Evolutionary conservation across 257 asterid genomes (phyloP), one percentile per base, ranked within the genome.

Genomic region (Nicotiana attenuata): DNA sequence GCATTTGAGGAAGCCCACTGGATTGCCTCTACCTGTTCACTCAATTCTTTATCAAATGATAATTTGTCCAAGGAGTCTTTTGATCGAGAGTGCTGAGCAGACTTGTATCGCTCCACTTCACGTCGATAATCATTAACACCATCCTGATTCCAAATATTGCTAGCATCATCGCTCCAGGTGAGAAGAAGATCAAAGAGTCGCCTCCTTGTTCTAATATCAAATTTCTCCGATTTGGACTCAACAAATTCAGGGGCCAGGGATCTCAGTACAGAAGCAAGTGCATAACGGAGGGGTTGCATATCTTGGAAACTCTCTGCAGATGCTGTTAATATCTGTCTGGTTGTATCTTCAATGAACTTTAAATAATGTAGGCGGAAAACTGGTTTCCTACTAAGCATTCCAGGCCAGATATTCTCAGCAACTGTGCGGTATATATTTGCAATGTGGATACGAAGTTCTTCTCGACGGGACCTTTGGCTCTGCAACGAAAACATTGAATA

Each of bases 1-100:
- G 99, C 98, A 83, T 94, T 93, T 97, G 94, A 92, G 82, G 98
- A 92, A 71, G 98, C 97, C 98, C 98, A 94, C 83, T 96, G 99
- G 86, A 96, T 94, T 82, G 98, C 98, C 88, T 96, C 99, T 31
- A 96, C 97, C 91, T 96, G 99, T 87, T 96, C 99, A 69, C 91
- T 81, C 89, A 96, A 81, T 85, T 96, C 99, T 85, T 91, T 94
- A 87, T 96, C 99, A 84, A 96, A 96, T 81, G 99, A 92, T 81
- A 96, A 90, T 86, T 93, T 94, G 85, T 96, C 99, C 7, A 92
- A 85, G 16, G 99, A 96, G 87, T 96, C 98, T 83, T 96, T 96
- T 52, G 99, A 96, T 66, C 99, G 90, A 85, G 93, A 87, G 84
- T 94, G 99, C 88, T 96, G 99, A 81, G 93, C 87, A 65, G 97